phyloP scores from a whole-genome alignment of 257 asterid species.

The Lantana camara region DNA sequence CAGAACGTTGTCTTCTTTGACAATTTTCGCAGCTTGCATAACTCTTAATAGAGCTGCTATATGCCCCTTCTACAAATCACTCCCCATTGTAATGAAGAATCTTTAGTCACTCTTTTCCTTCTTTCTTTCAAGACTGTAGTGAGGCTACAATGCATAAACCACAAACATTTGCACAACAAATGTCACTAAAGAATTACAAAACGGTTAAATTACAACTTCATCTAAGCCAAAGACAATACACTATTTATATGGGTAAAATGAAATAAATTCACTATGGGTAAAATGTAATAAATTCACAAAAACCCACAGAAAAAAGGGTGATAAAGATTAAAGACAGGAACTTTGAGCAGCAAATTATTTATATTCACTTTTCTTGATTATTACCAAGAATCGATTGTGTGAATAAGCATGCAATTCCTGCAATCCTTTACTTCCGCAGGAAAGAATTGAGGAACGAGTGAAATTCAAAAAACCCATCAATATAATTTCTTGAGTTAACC shows the following conservation, averaged over 20 bases:
- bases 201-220: not conserved
- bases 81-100: slow-evolving; percentile 43
- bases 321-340: not conserved
- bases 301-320: not conserved
- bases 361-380: too few relatives aligned
- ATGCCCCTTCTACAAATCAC: slow-evolving; percentile 33
- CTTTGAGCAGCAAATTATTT: not conserved
- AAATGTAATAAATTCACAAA: not conserved
- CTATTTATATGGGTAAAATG: too few relatives aligned
- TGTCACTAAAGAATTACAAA: not conserved
- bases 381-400: not conserved
- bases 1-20: slow-evolving; percentile 56
- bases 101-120: not conserved
- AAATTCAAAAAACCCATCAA: slow-evolving; percentile 15
- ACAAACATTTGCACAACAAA: slow-evolving; percentile 15
- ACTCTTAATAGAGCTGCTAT: slow-evolving; percentile 54
- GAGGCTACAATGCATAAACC: not conserved
- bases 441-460: not conserved
- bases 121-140: not conserved
- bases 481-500: not conserved
- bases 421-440: slow-evolving; percentile 4
- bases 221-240: slow-evolving; percentile 5
- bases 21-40: slow-evolving; percentile 36
- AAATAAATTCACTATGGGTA: not conserved
- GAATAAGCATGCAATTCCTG: not conserved